These are phyloP conservation scores for Petunia hybrid DNA, from an alignment of 305 asterid genomes.

Conservation along the genomic window DNA sequence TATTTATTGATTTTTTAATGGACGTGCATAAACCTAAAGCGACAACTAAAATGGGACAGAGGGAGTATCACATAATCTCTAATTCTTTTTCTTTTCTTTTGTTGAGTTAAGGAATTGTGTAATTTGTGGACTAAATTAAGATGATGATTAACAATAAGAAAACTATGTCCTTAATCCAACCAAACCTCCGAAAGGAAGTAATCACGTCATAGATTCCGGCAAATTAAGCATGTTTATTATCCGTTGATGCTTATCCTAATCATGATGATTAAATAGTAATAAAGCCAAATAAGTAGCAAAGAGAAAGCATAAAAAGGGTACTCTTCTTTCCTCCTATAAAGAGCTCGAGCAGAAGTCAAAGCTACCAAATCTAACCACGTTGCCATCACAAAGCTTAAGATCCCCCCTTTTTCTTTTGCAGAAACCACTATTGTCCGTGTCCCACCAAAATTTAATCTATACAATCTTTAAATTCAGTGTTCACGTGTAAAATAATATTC, in stretches of 20 bases:
- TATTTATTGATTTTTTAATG: too few relatives aligned
- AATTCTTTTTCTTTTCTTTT: not conserved
- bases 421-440: not conserved
- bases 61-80: too few relatives aligned
- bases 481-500: not conserved
- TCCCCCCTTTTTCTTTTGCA: not conserved
- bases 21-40: too few relatives aligned
- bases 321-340: not conserved
- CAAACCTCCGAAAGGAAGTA: not conserved
- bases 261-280: constrained; percentile 10
- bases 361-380: constrained; percentile 21
- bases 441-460: not conserved
- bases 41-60: too few relatives aligned
- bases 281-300: constrained; percentile 18
- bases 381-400: constrained; percentile 6
- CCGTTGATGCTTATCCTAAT: not conserved
- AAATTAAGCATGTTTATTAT: not conserved
- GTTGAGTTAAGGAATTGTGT: not conserved
- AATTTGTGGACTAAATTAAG: not conserved
- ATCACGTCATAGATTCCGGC: not conserved
- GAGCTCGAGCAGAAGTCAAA: constrained; percentile 11
- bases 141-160: constrained; percentile 12
- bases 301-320: constrained; percentile 21
- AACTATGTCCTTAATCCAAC: not conserved
- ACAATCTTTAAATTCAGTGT: not conserved